Percentiles rank a stretch among this genome's conserved stretches.
Evolutionary conservation across 306 rosid genomes (phyloP).

Genomic region (Benincasa hispida): DNA sequence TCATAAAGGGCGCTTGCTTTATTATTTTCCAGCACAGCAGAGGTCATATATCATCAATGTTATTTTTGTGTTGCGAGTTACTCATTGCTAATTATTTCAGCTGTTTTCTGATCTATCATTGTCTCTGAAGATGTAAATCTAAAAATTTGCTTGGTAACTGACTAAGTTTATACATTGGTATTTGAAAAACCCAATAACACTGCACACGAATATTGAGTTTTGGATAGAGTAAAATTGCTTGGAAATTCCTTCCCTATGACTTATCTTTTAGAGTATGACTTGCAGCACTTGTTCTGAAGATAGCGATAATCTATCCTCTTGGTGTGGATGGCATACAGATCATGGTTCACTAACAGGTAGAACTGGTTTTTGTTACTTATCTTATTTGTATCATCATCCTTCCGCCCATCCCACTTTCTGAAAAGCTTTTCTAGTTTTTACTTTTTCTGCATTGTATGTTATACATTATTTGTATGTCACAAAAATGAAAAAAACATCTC

Average conservation of each 20-base stretch:
- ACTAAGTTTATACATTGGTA: background rate
- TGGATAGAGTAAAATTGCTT: background rate
- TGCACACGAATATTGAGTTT: background rate
- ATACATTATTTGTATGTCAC: background rate
- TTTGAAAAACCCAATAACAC: background rate
- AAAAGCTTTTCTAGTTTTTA: no score
- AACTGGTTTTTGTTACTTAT: background rate
- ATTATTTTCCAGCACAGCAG: conserved; percentile 69
- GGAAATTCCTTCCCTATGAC: background rate
- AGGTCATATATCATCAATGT: conserved; percentile 31
- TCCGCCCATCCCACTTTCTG: background rate
- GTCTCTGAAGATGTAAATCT: background rate
- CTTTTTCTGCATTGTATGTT: background rate
- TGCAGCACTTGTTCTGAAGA: conserved; percentile 39
- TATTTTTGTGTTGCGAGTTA: conserved; percentile 8
- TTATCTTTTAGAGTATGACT: conserved; percentile 10
- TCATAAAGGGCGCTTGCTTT: conserved; percentile 92
- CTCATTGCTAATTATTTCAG: background rate
- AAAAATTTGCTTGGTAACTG: background rate
- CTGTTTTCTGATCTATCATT: background rate
- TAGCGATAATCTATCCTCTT: conserved; percentile 49
- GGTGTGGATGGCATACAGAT: conserved; percentile 99
- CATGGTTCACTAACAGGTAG: conserved; percentile 96
- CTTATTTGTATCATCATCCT: background rate
- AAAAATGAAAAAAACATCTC: background rate